Base-by-base conservation (phyloP, 805 yeast genomes). In the Hanseniaspora meyeri region DNA sequence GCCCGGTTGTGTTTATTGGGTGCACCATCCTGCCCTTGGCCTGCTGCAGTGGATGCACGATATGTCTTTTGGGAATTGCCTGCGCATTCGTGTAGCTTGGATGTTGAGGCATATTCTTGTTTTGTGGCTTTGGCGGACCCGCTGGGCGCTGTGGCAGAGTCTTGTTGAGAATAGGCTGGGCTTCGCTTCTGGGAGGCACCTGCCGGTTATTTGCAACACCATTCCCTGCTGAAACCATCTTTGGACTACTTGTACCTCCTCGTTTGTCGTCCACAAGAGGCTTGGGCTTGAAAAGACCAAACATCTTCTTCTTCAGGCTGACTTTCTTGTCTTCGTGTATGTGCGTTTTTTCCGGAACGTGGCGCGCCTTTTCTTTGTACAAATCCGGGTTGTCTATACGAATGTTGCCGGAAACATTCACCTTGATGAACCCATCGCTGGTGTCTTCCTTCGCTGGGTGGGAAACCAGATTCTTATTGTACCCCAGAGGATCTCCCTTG, bases 311-410 rank as follows among this genome's bases (percentile, higher is more conserved):
- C 27, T 46, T 46, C 39, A 46, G 31, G 9, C 27, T 32, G 20
- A 19, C 20, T 17, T 27, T 43, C 39, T 20, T 43, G 14, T 34
- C 37, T 42, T 51, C 24, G n/a, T 8, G 38, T 2, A 10, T 2
- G n/a, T 20, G 20, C 12, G 16, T 17, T 6, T 32, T 17, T 17
- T 45, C 36, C 24, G 14, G 10, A 5, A n/a, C n/a, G 27, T 24
- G 34, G 16, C 14, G 17, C n/a, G 20, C 20, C 8, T n/a, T 36
- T 36, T 20, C 8, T 37, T 17, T 24, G 24, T 52, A 45, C 10
- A 45, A 11, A 37, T 52, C 56, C 11, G 56, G 56, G 11, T 52
- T 45, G 14, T 52, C 56, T 19, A 52, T n/a, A 4, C 56, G 32
- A 37, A 32, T 52, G 34, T 52, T 52, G 4, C 56, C 56, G 2